Evolutionary conservation across 2,329 filamentous ascomycete genomes (phyloP).

Genomic region (Penicillium sp.): DNA sequence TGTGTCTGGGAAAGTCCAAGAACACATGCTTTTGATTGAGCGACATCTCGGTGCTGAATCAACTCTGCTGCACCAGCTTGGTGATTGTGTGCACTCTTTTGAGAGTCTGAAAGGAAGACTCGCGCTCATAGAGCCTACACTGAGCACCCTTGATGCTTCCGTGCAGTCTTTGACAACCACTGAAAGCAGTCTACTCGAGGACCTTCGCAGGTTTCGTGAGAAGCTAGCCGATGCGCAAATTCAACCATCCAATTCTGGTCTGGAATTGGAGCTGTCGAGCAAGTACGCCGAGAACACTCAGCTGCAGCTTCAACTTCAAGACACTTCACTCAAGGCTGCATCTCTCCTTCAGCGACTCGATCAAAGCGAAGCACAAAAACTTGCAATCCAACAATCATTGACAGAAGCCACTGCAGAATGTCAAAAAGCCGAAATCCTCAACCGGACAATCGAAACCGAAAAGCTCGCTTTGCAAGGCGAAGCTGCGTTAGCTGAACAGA

Average conservation of each 20-base stretch:
- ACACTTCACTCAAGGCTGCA: conserved; percentile 16
- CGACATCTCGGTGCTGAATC: conserved; percentile 17
- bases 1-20: conserved; percentile 14
- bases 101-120: conserved; percentile 20
- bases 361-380: conserved; percentile 20
- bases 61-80: conserved; percentile 23
- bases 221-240: conserved; percentile 20
- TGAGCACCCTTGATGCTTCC: conserved; percentile 18
- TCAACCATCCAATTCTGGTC: conserved; percentile 15
- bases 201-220: conserved; percentile 24
- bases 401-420: conserved; percentile 15
- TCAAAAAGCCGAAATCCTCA: conserved; percentile 17
- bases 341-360: conserved; percentile 9
- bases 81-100: conserved; percentile 17
- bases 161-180: conserved; percentile 23
- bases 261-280: conserved; percentile 24
- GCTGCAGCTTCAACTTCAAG: conserved; percentile 27
- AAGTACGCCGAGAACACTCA: conserved; percentile 24
- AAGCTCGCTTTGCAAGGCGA: conserved; percentile 21
- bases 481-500: conserved; percentile 20
- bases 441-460: conserved; percentile 22
- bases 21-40: conserved; percentile 23
- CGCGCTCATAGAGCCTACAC: conserved; percentile 13
- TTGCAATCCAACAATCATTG: conserved; percentile 20
- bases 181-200: conserved; percentile 26